These are phyloP conservation scores for Mortierella sp. DNA, from an alignment of 371 early-diverging fungal genomes.

Conservation along the genomic window DNA sequence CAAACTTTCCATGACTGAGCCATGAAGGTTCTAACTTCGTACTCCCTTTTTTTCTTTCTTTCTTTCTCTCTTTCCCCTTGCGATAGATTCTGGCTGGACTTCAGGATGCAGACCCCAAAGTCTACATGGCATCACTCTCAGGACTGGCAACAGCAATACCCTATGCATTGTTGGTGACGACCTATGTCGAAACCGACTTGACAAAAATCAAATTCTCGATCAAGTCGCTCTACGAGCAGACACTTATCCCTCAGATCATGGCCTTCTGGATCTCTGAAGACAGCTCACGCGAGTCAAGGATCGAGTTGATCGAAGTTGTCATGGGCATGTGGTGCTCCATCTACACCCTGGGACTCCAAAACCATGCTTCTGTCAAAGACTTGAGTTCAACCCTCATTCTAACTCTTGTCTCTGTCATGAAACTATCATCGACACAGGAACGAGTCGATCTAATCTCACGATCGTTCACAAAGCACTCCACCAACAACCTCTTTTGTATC, in stretches of 20 bases:
- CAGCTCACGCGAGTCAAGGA: constrained; percentile 22
- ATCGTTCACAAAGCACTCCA: constrained; percentile 49
- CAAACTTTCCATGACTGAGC: too few relatives aligned
- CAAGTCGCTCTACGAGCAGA: constrained; percentile 45
- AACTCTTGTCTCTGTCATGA: constrained; percentile 44
- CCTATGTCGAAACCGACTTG: constrained; percentile 30
- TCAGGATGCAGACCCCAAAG: constrained; percentile 47
- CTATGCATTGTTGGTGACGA: constrained; percentile 42
- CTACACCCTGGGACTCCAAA: constrained; percentile 44
- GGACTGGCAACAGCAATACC: constrained; percentile 47
- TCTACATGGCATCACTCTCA: constrained; percentile 42
- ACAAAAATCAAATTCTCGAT: constrained; percentile 43
- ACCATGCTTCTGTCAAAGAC: constrained; percentile 43
- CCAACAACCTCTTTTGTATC: constrained; percentile 43
- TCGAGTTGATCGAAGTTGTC: constrained; percentile 39
- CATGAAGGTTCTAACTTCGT: not conserved
- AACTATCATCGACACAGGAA: constrained; percentile 27
- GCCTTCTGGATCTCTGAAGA: constrained; percentile 51
- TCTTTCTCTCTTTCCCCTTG: not conserved
- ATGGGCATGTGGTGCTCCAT: constrained; percentile 54
- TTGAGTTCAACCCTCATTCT: constrained; percentile 45
- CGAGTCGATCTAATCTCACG: constrained; percentile 43
- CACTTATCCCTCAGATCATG: constrained; percentile 51
- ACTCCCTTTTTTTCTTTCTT: not conserved
- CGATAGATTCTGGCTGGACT: constrained; percentile 42